Evolutionary conservation across 2,329 filamentous ascomycete species (phyloP), one percentile per base, ranked within the genome.

Genomic region (Colletotrichum acutatum): DNA sequence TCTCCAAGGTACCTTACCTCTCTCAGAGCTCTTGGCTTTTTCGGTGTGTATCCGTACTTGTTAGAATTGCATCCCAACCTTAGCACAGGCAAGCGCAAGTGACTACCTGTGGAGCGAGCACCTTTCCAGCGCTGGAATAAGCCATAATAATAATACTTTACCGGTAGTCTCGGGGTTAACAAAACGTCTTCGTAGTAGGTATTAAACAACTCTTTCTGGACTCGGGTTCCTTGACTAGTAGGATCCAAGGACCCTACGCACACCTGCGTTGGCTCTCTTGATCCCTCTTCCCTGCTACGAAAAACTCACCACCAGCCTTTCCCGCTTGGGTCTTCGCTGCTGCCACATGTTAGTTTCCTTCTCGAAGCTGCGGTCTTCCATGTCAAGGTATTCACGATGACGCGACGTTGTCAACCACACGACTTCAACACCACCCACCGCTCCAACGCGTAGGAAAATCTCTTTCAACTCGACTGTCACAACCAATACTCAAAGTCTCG

Each of bases 321-420:
- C 59, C 58, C 19, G 42, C 42, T 54, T 63, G 57, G 37, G 34
- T 72, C 53, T 63, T 63, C 66, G 30, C 24, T 64, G 30, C 56
- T 22, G 53, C n/a, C 32, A 26, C 37, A 54, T 54, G 22, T 16
- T 24, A 30, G 32, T 59, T 66, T n/a, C 8, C 49, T 37, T 34
- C 37, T 62, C 28, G 22, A 42, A 30, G 24, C 68, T 61, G 19
- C 62, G 24, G 26, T 66, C 26, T 67, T 74, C 66, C 70, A 74
- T 71, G 71, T 42, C n/a, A n/a, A n/a, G n/a, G n/a, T 72, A 14
- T 30, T 52, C 62, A 66, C 19, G 5, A 62, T 71, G 56, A 66
- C 56, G 67, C 67, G n/a, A 34, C 49, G 46, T 42, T 58, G 16
- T 66, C 57, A 56, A 26, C 26, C 28, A 62, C 19, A 24, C 34